Base-by-base conservation (phyloP, 768 basidiomycete genomes). In the Vishniacozyma victoriae region DNA sequence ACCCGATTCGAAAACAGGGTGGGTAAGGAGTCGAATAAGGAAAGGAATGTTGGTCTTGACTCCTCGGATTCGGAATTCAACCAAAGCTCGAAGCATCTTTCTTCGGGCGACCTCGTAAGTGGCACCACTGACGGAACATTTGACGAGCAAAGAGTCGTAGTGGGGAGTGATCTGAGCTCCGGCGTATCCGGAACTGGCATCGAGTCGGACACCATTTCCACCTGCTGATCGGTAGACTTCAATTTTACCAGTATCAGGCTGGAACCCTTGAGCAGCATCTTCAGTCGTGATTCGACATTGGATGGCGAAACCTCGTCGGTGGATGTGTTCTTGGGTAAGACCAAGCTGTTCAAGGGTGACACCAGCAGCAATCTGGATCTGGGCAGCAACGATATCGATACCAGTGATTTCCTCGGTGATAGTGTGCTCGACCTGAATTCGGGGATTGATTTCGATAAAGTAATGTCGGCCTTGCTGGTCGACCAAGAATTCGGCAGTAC, bases 11-110 rank as follows among this genome's bases (percentile, higher is more conserved):
- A 95, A 99, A 60, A 91, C 81, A 62, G 92, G 90, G 73, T 97
- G 88, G 4, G 95, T 97, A 57, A 99, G 78, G 22, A 99, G 81
- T 52, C 93, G 87, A 82, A 99, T 96, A 60, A 99, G 76, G 86
- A 99, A 99, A 13, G 95, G 95, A 59, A 97, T 97, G 74, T 97
- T 97, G 60, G 95, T 99, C 89, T 96, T 96, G 74, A 96, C 90
- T 62, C 95, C 95, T 58, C 95, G 89, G 61, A 99, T 97, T 64
- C 95, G 87, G 84, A 97, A 99, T 72, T 99, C 95, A 39, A 99
- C 91, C n/a, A 99, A 81, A 26, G 95, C 93, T 61, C 95, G 87
- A 46, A 99, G 82, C 91, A 97, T 97, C 79, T 99, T 99, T 59
- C 95, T 80, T 51, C 95, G 85, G 29, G 95, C 95, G 43, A 99